A percentile compares a stretch with the other conserved stretches of the same genome.
These are phyloP conservation scores for Sphaerulina populicola DNA, from an alignment of 2,329 filamentous ascomycete genomes.

Conservation along the genomic window DNA sequence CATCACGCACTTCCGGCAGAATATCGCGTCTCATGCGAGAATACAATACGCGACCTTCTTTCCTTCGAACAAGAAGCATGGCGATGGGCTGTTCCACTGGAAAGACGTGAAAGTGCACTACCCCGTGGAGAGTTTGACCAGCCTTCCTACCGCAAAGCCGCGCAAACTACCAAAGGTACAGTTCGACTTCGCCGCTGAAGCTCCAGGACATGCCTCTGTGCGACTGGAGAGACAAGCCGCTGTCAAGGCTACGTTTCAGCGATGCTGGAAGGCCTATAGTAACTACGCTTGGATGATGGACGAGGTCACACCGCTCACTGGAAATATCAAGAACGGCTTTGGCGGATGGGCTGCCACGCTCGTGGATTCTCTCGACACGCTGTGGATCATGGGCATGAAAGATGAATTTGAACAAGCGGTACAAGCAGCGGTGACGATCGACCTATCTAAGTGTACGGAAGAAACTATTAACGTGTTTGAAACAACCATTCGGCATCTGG, in stretches of 20 bases:
- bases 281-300: constrained; percentile 43
- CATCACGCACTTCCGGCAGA: constrained; percentile 32
- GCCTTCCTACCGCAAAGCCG: constrained; percentile 35
- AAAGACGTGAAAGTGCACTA: constrained; percentile 35
- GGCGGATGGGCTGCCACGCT: constrained; percentile 43
- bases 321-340: constrained; percentile 36
- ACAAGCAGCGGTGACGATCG: constrained; percentile 36
- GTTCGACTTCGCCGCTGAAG: constrained; percentile 34
- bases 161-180: constrained; percentile 38
- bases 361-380: constrained; percentile 24
- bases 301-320: constrained; percentile 41
- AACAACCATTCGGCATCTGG: constrained; percentile 41
- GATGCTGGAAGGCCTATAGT: constrained; percentile 41
- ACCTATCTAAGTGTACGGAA: constrained; percentile 36
- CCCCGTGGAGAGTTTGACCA: constrained; percentile 32
- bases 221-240: constrained; percentile 32
- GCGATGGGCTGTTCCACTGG: constrained; percentile 34
- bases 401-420: constrained; percentile 43
- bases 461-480: constrained; percentile 43
- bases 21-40: constrained; percentile 15
- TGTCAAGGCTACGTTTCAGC: constrained; percentile 39
- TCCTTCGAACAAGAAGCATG: constrained; percentile 8
- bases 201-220: constrained; percentile 25
- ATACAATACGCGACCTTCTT: constrained; percentile 17
- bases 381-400: constrained; percentile 31